Evolutionary conservation across 148 eudicot genomes (phyloP).

Genomic region (Simmondsia chinensis): DNA sequence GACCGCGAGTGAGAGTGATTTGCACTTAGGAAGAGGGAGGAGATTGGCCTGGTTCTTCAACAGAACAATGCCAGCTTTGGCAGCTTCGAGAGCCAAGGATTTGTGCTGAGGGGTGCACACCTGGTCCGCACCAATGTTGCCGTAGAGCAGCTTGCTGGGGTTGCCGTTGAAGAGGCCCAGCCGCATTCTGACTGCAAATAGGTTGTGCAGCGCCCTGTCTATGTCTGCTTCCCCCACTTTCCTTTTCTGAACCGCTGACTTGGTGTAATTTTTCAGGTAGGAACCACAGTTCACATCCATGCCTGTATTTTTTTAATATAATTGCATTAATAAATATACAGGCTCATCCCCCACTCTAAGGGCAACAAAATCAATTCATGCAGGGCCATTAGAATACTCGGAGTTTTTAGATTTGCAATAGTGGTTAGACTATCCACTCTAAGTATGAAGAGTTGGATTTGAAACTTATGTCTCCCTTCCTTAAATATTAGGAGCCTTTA

Average conservation of each 20-base stretch:
- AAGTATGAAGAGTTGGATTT: too few species aligned
- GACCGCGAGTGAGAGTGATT: conserved; percentile 47
- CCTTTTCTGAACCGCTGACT: conserved; percentile 54
- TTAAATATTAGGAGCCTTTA: too few species aligned
- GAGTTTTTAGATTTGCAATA: too few species aligned
- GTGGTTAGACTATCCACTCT: too few species aligned
- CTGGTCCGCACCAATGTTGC: conserved; percentile 35
- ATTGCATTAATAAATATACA: background rate
- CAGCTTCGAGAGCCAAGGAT: conserved; percentile 68
- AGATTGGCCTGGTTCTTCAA: conserved; percentile 49
- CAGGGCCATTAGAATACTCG: too few species aligned
- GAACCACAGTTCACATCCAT: conserved; percentile 87
- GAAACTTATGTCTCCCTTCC: too few species aligned
- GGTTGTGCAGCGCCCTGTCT: conserved; percentile 75
- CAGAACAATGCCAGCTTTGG: conserved; percentile 63
- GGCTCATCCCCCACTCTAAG: too few species aligned
- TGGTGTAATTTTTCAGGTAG: conserved; percentile 54
- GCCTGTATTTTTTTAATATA: conserved; percentile 21
- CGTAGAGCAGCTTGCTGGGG: conserved; percentile 32
- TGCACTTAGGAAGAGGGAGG: conserved; percentile 47
- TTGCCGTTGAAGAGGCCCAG: conserved; percentile 68
- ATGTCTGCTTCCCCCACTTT: conserved; percentile 40
- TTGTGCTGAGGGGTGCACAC: conserved; percentile 52
- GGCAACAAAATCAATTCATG: too few species aligned
- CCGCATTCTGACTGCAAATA: conserved; percentile 67